Conservation (phyloP, 75 land plant species). For the Azolla pinnata region DNA sequence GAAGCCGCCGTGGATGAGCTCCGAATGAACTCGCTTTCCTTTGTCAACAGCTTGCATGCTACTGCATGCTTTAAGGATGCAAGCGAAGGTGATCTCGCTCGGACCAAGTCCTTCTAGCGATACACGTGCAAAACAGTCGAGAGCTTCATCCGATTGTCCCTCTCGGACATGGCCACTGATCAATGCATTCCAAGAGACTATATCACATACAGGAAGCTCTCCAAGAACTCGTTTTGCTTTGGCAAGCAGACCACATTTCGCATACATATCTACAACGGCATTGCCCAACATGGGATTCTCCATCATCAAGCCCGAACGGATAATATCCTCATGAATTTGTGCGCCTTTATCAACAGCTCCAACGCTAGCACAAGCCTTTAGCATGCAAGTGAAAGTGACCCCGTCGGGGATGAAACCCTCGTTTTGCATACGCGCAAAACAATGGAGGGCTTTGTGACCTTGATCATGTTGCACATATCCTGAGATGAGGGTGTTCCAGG, state of each 20-base stretch:
- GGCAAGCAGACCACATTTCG: slow-evolving; percentile 27
- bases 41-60: slow-evolving; percentile 23
- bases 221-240: slow-evolving; percentile 31
- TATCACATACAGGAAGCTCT: slow-evolving; percentile 37
- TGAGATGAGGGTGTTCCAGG: background rate
- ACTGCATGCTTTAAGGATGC: slow-evolving; percentile 51
- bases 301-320: slow-evolving; percentile 21
- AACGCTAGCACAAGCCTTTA: slow-evolving; percentile 55
- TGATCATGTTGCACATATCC: background rate
- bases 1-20: background rate
- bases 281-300: slow-evolving; percentile 28
- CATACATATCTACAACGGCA: slow-evolving; percentile 46
- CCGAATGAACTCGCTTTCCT: background rate
- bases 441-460: slow-evolving; percentile 29
- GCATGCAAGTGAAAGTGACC: slow-evolving; percentile 51
- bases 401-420: slow-evolving; percentile 20
- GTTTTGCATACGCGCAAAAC: slow-evolving; percentile 37
- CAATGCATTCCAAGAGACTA: slow-evolving; percentile 48
- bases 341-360: slow-evolving; percentile 32
- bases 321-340: slow-evolving; percentile 38
- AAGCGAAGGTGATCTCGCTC: slow-evolving; percentile 42
- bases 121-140: slow-evolving; percentile 37
- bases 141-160: slow-evolving; percentile 37
- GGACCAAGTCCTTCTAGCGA: slow-evolving; percentile 38
- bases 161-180: slow-evolving; percentile 36